A percentile compares a stretch with the other conserved stretches of the same genome.
Evolutionary conservation across 495 filamentous ascomycete genomes (phyloP).

Genomic region (Echria macrotheca): DNA sequence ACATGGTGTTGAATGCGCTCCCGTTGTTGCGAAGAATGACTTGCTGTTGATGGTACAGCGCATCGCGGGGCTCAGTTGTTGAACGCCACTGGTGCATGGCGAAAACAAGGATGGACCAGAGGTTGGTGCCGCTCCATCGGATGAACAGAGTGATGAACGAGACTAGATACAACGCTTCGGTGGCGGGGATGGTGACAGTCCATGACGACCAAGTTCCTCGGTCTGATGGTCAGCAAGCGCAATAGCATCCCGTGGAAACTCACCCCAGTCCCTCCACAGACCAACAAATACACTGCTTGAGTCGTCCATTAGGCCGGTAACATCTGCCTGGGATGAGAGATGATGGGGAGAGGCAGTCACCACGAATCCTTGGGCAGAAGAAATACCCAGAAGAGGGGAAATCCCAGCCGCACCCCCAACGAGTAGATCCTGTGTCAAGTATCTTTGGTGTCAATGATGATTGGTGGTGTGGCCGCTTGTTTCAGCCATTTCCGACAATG

Average conservation of each 20-base stretch:
- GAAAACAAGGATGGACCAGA: neutral
- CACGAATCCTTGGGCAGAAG: no score
- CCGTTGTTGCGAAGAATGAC: neutral
- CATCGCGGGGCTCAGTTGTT: neutral
- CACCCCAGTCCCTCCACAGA: conserved; percentile 1
- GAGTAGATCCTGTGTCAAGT: no score
- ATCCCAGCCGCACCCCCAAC: no score
- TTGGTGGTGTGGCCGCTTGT: no score
- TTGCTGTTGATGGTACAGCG: neutral
- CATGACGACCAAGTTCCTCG: neutral
- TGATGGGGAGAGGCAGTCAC: no score
- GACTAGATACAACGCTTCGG: neutral
- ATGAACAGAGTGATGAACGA: neutral
- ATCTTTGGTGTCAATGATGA: no score
- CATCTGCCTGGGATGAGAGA: no score
- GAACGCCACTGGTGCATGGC: neutral
- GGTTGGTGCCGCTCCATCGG: neutral
- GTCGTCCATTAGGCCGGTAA: neutral
- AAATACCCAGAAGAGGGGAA: no score
- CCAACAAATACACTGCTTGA: neutral
- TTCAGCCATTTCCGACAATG: no score
- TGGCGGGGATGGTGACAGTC: neutral
- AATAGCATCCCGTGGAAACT: neutral
- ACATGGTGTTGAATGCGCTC: neutral
- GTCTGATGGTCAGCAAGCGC: neutral